phyloP scores from a whole-genome alignment of 1,284 basidiomycete species.

The Ustilago vetiveriae region DNA sequence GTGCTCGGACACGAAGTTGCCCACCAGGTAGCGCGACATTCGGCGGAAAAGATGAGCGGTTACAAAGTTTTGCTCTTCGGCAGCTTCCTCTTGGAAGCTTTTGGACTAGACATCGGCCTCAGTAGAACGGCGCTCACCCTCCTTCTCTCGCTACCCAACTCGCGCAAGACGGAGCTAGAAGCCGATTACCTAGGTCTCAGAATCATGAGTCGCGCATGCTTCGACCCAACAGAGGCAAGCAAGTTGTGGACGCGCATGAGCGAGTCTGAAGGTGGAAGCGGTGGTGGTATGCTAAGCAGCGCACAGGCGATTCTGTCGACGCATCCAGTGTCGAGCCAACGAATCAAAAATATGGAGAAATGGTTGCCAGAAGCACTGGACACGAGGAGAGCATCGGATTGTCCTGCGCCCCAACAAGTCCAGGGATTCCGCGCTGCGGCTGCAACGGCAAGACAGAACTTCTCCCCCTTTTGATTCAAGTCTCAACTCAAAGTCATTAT shows the following conservation, averaged over 20 bases:
- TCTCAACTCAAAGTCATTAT: neutral
- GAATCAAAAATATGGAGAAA: slow-evolving; percentile 54
- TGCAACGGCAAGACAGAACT: slow-evolving; percentile 2
- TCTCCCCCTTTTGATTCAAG: slow-evolving; percentile 10
- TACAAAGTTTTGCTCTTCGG: slow-evolving; percentile 55
- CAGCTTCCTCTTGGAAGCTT: slow-evolving; percentile 43
- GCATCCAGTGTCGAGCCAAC: slow-evolving; percentile 53
- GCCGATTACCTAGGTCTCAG: slow-evolving; percentile 78
- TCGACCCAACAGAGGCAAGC: slow-evolving; percentile 76
- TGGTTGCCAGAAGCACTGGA: slow-evolving; percentile 50
- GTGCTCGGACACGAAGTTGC: slow-evolving; percentile 87
- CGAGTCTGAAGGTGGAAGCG: slow-evolving; percentile 25
- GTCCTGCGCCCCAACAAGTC: slow-evolving; percentile 26
- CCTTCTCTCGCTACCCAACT: slow-evolving; percentile 81
- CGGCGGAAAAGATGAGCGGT: slow-evolving; percentile 63
- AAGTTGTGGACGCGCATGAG: slow-evolving; percentile 56
- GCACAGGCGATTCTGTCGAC: slow-evolving; percentile 51
- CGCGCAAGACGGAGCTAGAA: slow-evolving; percentile 81
- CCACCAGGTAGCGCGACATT: slow-evolving; percentile 72
- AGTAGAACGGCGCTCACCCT: slow-evolving; percentile 70
- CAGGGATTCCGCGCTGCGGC: slow-evolving; percentile 22
- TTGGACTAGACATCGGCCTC: slow-evolving; percentile 55
- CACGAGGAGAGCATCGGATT: slow-evolving; percentile 17
- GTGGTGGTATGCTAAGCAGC: slow-evolving; percentile 20
- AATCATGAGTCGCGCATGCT: slow-evolving; percentile 75